Evolutionary conservation across 1,284 basidiomycete genomes (phyloP).

Genomic region (Acaromyces ingoldii): DNA sequence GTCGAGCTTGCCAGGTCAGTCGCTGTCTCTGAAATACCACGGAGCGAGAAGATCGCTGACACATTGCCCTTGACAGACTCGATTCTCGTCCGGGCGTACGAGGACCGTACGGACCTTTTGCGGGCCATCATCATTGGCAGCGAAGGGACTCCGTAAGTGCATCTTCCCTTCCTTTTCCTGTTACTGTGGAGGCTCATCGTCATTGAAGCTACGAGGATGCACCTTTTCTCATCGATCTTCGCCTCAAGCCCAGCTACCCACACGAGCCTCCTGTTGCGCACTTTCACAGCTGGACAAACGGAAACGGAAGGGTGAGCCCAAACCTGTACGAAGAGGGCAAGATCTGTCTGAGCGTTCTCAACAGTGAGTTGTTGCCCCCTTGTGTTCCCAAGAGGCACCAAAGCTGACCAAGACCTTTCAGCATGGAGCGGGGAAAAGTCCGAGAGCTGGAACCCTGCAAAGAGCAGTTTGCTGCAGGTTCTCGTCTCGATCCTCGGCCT

Average conservation of each 20-base stretch:
- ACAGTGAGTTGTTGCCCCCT: constrained; percentile 53
- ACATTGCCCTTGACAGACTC: constrained; percentile 16
- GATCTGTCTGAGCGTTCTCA: constrained; percentile 83
- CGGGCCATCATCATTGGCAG: constrained; percentile 86
- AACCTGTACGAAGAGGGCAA: constrained; percentile 95
- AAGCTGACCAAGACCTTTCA: background rate
- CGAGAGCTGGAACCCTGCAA: constrained; percentile 57
- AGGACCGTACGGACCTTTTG: constrained; percentile 76
- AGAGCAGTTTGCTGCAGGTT: constrained; percentile 79
- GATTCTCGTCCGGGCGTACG: constrained; percentile 57
- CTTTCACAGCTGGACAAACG: constrained; percentile 90
- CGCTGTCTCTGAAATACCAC: no score
- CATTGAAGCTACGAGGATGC: constrained; percentile 70
- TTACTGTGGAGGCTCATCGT: background rate
- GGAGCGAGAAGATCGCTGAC: constrained; percentile 3
- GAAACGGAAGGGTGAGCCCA: constrained; percentile 67
- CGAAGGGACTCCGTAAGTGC: constrained; percentile 71
- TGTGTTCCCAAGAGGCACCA: background rate
- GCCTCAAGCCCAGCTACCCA: constrained; percentile 70
- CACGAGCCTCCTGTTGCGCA: constrained; percentile 78
- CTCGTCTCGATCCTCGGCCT: constrained; percentile 89
- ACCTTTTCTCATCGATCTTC: constrained; percentile 90
- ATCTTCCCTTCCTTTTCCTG: background rate
- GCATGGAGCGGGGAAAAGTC: constrained; percentile 66
- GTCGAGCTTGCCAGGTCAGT: constrained; percentile 58